Evolutionary conservation across 2,329 filamentous ascomycete species (phyloP).

Genomic region (Alternaria arbusti): DNA sequence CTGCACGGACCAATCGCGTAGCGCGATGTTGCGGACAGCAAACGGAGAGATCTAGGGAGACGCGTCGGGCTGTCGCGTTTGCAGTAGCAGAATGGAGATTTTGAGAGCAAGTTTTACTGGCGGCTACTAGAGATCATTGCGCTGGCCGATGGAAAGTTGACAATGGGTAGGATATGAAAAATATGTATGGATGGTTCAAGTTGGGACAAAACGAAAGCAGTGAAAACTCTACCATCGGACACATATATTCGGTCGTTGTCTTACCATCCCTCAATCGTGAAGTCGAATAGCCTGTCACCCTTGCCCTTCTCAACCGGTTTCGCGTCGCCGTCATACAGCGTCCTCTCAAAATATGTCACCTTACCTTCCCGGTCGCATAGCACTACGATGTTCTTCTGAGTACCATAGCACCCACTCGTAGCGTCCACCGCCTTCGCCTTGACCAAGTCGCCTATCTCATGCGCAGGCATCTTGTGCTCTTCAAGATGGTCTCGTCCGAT

Average conservation of each 20-base stretch:
- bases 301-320: slow-evolving; percentile 54
- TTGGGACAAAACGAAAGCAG: not conserved
- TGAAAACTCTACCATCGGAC: not conserved
- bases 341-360: slow-evolving; percentile 68
- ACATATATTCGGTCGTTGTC: not conserved
- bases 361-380: slow-evolving; percentile 62
- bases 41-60: not conserved
- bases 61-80: not conserved
- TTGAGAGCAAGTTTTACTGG: no score
- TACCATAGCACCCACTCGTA: slow-evolving; percentile 65
- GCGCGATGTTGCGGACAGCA: not conserved
- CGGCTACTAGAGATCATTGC: not conserved
- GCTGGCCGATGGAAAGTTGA: not conserved
- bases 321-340: slow-evolving; percentile 62
- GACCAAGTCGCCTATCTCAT: slow-evolving; percentile 51
- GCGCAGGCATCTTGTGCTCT: slow-evolving; percentile 44
- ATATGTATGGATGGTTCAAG: not conserved
- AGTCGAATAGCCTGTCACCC: slow-evolving; percentile 57
- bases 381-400: slow-evolving; percentile 68
- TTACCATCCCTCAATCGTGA: slow-evolving; percentile 55
- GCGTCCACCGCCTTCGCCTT: slow-evolving; percentile 41
- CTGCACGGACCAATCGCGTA: not conserved
- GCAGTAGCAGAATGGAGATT: not conserved
- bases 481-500: slow-evolving; percentile 58
- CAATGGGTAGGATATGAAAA: not conserved